Conservation (phyloP, 2,329 filamentous ascomycete genomes). For the Neocucurbitaria cava region DNA sequence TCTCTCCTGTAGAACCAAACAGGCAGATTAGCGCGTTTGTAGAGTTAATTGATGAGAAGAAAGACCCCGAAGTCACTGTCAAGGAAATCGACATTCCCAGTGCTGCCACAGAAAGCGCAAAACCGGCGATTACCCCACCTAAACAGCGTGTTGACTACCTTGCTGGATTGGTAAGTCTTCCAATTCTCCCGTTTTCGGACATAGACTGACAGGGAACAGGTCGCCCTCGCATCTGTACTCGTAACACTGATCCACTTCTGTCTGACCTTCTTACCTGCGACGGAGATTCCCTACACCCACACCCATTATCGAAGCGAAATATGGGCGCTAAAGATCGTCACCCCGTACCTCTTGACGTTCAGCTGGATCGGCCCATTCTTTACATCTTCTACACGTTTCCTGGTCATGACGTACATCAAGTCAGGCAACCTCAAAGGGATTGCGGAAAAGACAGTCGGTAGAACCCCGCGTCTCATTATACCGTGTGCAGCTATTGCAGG, state of each 20-base stretch:
- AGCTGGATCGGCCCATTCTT: conserved; percentile 55
- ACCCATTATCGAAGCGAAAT: conserved; percentile 49
- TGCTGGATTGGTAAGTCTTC: conserved; percentile 41
- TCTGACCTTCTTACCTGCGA: conserved; percentile 50
- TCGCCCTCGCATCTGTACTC: conserved; percentile 49
- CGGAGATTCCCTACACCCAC: conserved; percentile 40
- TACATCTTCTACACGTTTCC: conserved; percentile 53
- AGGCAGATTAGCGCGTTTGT: background rate
- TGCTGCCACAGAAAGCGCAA: background rate
- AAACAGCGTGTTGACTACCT: conserved; percentile 50
- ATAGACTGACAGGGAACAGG: conserved; percentile 6
- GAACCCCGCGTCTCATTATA: conserved; percentile 52
- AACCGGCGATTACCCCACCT: conserved; percentile 3
- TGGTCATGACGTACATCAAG: conserved; percentile 49
- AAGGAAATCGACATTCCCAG: conserved; percentile 4
- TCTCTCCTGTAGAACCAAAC: too few species aligned
- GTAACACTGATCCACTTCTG: conserved; percentile 53
- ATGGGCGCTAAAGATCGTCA: conserved; percentile 48
- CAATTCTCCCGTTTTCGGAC: background rate
- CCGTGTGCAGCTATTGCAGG: conserved; percentile 49
- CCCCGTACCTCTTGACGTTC: conserved; percentile 50
- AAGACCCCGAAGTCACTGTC: conserved; percentile 7
- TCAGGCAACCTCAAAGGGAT: conserved; percentile 50
- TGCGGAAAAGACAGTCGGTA: conserved; percentile 50
- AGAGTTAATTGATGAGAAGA: conserved; percentile 3